Base-by-base conservation (phyloP, 768 basidiomycete genomes). In the Suillus paluster region DNA sequence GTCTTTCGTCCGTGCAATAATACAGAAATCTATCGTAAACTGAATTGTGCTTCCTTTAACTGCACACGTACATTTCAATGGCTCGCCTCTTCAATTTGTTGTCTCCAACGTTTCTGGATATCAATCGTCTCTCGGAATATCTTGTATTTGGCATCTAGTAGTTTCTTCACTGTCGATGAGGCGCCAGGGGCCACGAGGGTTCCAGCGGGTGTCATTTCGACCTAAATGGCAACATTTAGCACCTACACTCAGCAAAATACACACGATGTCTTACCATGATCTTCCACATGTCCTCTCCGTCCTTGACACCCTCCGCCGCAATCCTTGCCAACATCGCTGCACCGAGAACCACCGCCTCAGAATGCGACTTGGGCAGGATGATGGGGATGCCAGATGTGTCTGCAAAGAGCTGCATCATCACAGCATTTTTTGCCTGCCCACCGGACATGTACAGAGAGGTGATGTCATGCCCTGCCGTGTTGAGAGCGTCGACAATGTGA, bases 251-350 rank as follows among this genome's bases (percentile, higher is more conserved):
- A 56, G 19, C 25, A 30, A 55, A 10, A 39, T 12, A 15, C 25
- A 34, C 61, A 21, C 19, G 42, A 55, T 48, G 23, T 66, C 83
- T 36, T 61, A 88, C 95, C 97, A 99, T 99, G 68, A 96, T 91
- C 50, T 87, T 81, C 97, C 97, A 99, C 66, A 99, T 78, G 64
- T 81, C 77, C 63, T 89, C 83, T 25, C 86, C 86, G 63, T 88
- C 83, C 50, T 74, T 73, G 27, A 75, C 75, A 58, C 78, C 81
- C 66, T 92, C 90, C 27, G 84, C 85, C 3, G 97, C 96, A 69
- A 92, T 91, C 58, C 93, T 82, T 15, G 91, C 97, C 17, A 99
- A 83, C 91, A 99, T 97, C 8, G 97, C 95, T 0, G 94, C 88
- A 1, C 97, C 97, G 12, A 92, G 83, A 4, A 97, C 95, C 38